These are phyloP conservation scores for Boletus mariae DNA, from an alignment of 1,284 basidiomycete species.

Conservation along the genomic window DNA sequence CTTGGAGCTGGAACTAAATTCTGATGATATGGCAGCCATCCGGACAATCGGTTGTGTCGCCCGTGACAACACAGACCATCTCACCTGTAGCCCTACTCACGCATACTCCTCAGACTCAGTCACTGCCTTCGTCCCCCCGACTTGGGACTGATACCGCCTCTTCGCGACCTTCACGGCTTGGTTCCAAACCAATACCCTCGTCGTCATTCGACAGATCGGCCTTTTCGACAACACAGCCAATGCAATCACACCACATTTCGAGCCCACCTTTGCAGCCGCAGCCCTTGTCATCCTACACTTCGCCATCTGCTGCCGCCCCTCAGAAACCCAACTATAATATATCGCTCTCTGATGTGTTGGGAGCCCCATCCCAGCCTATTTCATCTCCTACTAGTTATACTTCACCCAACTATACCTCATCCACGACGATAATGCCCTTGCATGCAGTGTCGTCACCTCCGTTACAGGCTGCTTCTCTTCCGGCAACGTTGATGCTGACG, in stretches of 20 bases:
- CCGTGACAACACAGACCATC: slow-evolving; percentile 11
- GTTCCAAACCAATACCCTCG: slow-evolving; percentile 36
- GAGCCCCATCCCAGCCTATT: slow-evolving; percentile 14
- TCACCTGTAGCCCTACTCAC: slow-evolving; percentile 17
- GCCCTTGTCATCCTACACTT: slow-evolving; percentile 10
- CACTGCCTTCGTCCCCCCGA: slow-evolving; percentile 41
- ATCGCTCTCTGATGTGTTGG: slow-evolving; percentile 31
- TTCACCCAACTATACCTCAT: slow-evolving; percentile 19
- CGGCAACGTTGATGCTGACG: slow-evolving; percentile 51
- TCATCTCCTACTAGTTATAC: slow-evolving; percentile 13
- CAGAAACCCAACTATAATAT: slow-evolving; percentile 56
- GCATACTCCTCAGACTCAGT: slow-evolving; percentile 34
- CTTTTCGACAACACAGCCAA: slow-evolving; percentile 24
- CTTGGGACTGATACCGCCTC: slow-evolving; percentile 22
- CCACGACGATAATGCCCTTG: slow-evolving; percentile 18
- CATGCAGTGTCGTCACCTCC: slow-evolving; percentile 36
- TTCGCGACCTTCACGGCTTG: slow-evolving; percentile 38
- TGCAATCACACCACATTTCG: slow-evolving; percentile 18
- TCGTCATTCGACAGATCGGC: slow-evolving; percentile 36
- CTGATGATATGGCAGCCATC: slow-evolving; percentile 18
- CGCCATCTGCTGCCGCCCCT: slow-evolving; percentile 15
- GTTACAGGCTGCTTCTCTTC: slow-evolving; percentile 36
- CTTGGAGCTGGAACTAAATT: not conserved
- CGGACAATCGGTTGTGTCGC: slow-evolving; percentile 14
- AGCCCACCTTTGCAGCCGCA: slow-evolving; percentile 20